Conservation (phyloP, 2,329 filamentous ascomycete species). For the Talaromyces marneffei region DNA sequence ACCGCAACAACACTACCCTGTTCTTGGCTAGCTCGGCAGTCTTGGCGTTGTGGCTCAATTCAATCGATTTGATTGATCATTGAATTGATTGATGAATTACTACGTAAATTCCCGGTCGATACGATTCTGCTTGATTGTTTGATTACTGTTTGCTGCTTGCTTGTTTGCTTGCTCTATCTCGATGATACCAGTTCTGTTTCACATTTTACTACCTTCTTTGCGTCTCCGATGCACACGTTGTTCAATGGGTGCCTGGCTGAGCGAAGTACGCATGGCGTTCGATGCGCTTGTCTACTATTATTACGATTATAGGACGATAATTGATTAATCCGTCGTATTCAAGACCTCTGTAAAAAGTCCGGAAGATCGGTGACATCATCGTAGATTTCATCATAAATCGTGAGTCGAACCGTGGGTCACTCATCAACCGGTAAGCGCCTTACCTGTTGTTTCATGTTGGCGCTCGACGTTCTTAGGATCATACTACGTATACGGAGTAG, state of each 20-base stretch:
- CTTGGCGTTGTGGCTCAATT: constrained; percentile 3
- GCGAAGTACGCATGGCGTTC: constrained; percentile 2
- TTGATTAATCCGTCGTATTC: neutral
- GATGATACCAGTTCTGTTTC: constrained; percentile 37
- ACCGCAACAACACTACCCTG: neutral
- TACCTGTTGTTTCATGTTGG: neutral
- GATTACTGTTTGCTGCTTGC: neutral
- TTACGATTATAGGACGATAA: constrained; percentile 4
- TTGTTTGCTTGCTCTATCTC: constrained; percentile 13
- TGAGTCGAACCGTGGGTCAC: neutral
- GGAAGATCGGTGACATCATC: neutral
- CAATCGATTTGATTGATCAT: neutral
- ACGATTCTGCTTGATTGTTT: neutral
- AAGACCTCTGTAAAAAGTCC: neutral
- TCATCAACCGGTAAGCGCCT: neutral
- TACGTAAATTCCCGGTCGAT: neutral
- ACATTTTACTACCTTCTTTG: constrained; percentile 21
- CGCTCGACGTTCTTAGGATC: neutral
- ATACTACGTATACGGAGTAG: no score
- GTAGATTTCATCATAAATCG: neutral
- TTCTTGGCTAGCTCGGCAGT: neutral
- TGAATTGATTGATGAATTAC: neutral
- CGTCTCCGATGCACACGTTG: neutral
- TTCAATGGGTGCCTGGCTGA: neutral
- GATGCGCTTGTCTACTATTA: constrained; percentile 1